phyloP scores from a whole-genome alignment of 78 protist genomes.

The Chrysochromulina tobinii region DNA sequence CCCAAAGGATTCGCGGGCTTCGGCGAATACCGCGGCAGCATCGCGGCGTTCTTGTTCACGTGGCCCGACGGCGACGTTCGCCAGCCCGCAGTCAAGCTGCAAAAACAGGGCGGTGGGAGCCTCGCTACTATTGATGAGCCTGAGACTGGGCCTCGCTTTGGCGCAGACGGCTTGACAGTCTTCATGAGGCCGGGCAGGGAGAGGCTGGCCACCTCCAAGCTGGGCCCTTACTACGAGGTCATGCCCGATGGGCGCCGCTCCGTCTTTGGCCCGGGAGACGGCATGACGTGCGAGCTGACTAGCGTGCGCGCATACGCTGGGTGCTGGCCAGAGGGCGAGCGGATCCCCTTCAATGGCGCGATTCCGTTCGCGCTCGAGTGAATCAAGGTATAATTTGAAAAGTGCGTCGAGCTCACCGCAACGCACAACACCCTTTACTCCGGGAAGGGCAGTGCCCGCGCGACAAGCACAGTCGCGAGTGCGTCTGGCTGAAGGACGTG shows the following conservation, averaged over 20 bases:
- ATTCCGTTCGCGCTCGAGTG: not conserved
- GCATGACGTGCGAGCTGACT: not conserved
- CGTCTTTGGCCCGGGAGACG: not conserved
- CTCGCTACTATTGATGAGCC: not conserved
- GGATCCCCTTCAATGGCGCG: constrained; percentile 5
- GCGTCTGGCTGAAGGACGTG: too few species aligned
- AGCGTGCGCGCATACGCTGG: not conserved
- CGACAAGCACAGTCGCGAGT: too few species aligned
- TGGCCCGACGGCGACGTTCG: not conserved
- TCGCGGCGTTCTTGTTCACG: constrained; percentile 22
- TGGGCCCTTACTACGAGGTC: constrained; percentile 6
- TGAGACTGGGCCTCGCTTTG: not conserved
- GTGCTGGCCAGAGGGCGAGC: not conserved
- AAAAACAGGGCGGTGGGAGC: not conserved
- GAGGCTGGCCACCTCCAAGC: not conserved
- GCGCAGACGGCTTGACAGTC: not conserved
- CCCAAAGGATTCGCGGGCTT: constrained; percentile 11
- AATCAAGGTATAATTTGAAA: not conserved
- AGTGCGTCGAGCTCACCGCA: too few species aligned
- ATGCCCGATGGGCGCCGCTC: not conserved
- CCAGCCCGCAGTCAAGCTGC: not conserved
- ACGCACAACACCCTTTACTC: too few species aligned
- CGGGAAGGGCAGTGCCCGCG: too few species aligned
- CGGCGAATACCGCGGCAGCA: constrained; percentile 24
- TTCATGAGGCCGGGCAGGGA: not conserved